Conservation (phyloP, 2,329 filamentous ascomycete genomes). For the Lomentospora prolificans region DNA sequence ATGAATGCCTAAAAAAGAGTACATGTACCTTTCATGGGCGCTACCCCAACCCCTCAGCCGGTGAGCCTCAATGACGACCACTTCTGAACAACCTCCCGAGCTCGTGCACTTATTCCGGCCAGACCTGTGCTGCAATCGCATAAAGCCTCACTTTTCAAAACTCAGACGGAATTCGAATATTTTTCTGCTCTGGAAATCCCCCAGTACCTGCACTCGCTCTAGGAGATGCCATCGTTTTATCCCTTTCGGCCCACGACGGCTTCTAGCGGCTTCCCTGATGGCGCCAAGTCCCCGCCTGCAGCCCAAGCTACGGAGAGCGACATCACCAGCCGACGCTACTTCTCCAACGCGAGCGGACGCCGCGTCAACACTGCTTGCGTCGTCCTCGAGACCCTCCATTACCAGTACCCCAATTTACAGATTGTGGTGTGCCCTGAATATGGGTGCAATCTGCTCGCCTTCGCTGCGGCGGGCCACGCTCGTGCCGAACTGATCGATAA, state of each 20-base stretch:
- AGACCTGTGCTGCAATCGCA: too few species aligned
- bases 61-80: too few species aligned
- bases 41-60: too few species aligned
- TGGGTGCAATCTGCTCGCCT: conserved; percentile 29
- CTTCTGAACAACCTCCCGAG: too few species aligned
- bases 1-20: too few species aligned
- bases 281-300: neutral
- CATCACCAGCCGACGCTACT: conserved; percentile 14
- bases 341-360: conserved; percentile 29
- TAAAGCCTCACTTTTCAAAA: too few species aligned
- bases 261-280: neutral
- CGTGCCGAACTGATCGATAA: conserved; percentile 20
- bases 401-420: conserved; percentile 32
- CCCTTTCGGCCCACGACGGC: neutral
- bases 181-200: too few species aligned
- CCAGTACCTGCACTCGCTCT: neutral
- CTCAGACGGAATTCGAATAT: too few species aligned
- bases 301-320: neutral
- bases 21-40: too few species aligned
- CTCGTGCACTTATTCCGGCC: too few species aligned
- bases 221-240: neutral
- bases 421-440: conserved; percentile 26
- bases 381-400: conserved; percentile 28
- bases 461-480: conserved; percentile 29
- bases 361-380: conserved; percentile 33